Evolutionary conservation across 2,329 filamentous ascomycete genomes (phyloP).

Genomic region (Dactylellina sp.): DNA sequence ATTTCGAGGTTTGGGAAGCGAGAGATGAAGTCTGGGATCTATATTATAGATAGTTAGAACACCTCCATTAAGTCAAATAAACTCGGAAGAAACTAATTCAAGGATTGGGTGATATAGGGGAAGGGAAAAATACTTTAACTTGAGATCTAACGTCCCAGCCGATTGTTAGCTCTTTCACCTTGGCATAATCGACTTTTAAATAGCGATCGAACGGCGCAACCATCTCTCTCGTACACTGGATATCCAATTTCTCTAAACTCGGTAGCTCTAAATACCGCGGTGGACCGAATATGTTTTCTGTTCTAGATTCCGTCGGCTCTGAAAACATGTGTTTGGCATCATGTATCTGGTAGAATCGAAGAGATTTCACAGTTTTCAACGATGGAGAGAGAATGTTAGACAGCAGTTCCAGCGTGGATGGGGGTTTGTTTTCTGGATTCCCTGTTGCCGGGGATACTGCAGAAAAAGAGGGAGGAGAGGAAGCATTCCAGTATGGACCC

Average conservation of each 20-base stretch:
- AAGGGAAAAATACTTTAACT: neutral
- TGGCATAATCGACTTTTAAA: constrained; percentile 12
- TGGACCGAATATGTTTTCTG: neutral
- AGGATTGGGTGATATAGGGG: neutral
- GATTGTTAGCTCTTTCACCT: constrained; percentile 2
- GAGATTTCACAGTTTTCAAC: neutral
- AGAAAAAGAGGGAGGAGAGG: neutral
- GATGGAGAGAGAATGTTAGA: neutral
- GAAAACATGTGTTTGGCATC: neutral
- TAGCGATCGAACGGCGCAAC: constrained; percentile 14
- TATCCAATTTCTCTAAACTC: constrained; percentile 10
- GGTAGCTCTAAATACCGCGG: constrained; percentile 2
- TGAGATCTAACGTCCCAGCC: constrained; percentile 2
- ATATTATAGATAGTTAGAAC: neutral
- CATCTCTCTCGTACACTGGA: constrained; percentile 3
- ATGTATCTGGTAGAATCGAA: constrained; percentile 2
- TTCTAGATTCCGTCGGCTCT: neutral
- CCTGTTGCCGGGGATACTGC: no score
- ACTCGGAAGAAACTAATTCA: no score
- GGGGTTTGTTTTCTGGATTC: neutral
- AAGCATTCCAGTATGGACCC: constrained; percentile 1
- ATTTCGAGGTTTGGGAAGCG: constrained; percentile 6
- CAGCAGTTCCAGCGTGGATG: neutral
- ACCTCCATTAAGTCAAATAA: no score
- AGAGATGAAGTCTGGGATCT: constrained; percentile 18